A percentile compares a stretch with the other conserved stretches of the same genome.
phyloP scores from a whole-genome alignment of 768 basidiomycete genomes.

The Sporobolomyces roseus region DNA sequence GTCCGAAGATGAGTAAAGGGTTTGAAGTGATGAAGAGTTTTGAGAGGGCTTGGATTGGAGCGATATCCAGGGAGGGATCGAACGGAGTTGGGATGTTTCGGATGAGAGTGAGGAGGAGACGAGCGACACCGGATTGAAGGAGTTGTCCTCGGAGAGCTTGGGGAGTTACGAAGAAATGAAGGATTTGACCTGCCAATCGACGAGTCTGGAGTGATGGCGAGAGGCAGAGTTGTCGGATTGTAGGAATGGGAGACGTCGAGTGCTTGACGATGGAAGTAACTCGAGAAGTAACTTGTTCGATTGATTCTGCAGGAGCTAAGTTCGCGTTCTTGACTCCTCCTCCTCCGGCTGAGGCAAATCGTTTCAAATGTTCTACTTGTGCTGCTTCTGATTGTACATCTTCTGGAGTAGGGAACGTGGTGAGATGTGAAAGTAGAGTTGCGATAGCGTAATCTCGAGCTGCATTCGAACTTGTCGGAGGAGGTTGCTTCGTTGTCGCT shows the following conservation, averaged over 20 bases:
- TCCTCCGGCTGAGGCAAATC: constrained; percentile 52
- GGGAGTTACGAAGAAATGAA: constrained; percentile 42
- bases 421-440: constrained; percentile 70
- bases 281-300: constrained; percentile 10
- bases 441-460: constrained; percentile 63
- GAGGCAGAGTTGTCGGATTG: constrained; percentile 47
- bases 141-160: constrained; percentile 28
- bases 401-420: constrained; percentile 67
- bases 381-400: constrained; percentile 69
- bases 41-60: constrained; percentile 80
- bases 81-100: constrained; percentile 21
- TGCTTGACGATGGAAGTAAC: constrained; percentile 9
- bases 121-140: constrained; percentile 51
- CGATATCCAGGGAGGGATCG: constrained; percentile 13
- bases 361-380: constrained; percentile 43
- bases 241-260: constrained; percentile 19
- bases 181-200: constrained; percentile 37
- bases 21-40: constrained; percentile 90
- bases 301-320: constrained; percentile 1
- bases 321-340: constrained; percentile 63
- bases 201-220: constrained; percentile 23
- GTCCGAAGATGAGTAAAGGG: constrained; percentile 85
- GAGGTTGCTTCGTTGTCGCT: constrained; percentile 45
- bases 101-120: constrained; percentile 51
- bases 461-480: constrained; percentile 26